Evolutionary conservation across 768 basidiomycete species (phyloP).

Genomic region (Rhodotorula taiwanensis): DNA sequence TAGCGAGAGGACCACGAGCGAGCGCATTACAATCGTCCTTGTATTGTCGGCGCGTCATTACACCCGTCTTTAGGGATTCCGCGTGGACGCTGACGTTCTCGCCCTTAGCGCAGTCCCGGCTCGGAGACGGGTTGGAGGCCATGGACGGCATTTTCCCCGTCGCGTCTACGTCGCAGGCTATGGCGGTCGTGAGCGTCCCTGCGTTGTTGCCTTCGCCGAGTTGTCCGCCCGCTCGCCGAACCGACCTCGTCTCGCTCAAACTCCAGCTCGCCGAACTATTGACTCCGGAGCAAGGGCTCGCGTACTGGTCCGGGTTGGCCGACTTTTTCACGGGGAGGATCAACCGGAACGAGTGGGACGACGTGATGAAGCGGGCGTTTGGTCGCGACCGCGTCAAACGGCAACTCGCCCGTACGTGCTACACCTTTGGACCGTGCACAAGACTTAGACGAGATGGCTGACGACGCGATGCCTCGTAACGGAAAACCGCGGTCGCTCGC

Average conservation of each 20-base stretch:
- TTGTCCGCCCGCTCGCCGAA: conserved; percentile 17
- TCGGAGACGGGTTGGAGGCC: too few relatives aligned
- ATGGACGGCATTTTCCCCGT: too few relatives aligned
- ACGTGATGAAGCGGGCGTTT: conserved; percentile 19
- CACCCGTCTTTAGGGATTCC: too few relatives aligned
- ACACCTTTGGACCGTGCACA: background rate
- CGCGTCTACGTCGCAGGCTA: too few relatives aligned
- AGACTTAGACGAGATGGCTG: too few relatives aligned
- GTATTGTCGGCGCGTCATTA: too few relatives aligned
- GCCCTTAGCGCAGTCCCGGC: too few relatives aligned
- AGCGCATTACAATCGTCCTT: too few relatives aligned
- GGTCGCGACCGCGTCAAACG: background rate
- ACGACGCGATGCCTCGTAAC: too few relatives aligned
- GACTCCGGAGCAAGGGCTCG: conserved; percentile 5
- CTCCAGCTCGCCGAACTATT: conserved; percentile 35
- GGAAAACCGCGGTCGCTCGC: too few relatives aligned
- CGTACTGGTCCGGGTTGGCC: conserved; percentile 37
- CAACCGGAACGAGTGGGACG: conserved; percentile 35
- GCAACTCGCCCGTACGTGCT: conserved; percentile 8
- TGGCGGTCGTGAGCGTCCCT: background rate
- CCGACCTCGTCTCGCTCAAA: conserved; percentile 38
- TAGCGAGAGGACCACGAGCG: too few relatives aligned
- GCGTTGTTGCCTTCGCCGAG: conserved; percentile 26
- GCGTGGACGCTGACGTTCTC: too few relatives aligned
- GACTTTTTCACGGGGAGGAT: conserved; percentile 35